Evolutionary conservation across 208 protist genomes (phyloP).

Genomic region (Naegleria gruberi): DNA sequence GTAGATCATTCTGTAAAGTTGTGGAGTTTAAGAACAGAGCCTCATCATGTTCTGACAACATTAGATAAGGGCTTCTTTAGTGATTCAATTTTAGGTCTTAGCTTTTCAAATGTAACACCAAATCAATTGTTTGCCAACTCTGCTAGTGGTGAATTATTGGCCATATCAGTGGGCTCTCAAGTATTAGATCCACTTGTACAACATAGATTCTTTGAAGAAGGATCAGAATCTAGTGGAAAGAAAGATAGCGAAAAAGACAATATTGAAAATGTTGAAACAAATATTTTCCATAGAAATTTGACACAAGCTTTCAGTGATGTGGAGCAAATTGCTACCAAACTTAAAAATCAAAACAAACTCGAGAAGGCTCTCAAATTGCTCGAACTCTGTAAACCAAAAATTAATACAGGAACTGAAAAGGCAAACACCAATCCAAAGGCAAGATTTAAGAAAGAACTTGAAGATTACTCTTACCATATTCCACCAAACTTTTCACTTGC

Average conservation of each 20-base stretch:
- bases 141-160: neutral
- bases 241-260: neutral
- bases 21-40: slow-evolving; percentile 50
- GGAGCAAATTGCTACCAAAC: neutral
- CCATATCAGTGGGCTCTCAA: neutral
- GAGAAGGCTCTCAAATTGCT: slow-evolving; percentile 11
- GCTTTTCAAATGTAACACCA: neutral
- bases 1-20: slow-evolving; percentile 59
- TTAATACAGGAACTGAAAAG: neutral
- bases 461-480: slow-evolving; percentile 14
- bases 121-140: neutral
- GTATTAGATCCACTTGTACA: neutral
- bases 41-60: neutral
- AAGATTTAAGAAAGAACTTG: slow-evolving; percentile 11
- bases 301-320: neutral
- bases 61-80: neutral
- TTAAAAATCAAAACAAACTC: neutral
- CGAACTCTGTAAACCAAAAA: neutral
- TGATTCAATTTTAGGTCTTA: neutral
- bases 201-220: neutral
- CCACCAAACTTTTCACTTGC: neutral
- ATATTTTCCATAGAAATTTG: neutral
- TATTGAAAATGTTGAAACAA: neutral
- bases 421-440: neutral
- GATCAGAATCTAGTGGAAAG: neutral